phyloP scores from a whole-genome alignment of 345 rosid genomes.

The Clarkia xantiana region DNA sequence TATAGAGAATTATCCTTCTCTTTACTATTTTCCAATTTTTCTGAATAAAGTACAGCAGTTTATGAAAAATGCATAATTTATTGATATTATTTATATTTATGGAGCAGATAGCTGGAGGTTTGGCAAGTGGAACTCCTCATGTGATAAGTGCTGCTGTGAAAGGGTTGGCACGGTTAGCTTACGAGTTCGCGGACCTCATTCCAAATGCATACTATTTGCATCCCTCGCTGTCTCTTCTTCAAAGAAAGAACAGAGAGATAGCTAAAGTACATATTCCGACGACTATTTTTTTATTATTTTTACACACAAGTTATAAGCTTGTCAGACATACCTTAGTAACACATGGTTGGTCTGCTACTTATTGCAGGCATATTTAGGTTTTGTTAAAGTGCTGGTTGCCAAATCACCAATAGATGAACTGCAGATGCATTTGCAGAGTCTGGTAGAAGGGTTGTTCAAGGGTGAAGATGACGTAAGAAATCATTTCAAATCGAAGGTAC shows the following conservation, averaged over 20 bases:
- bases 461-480: constrained; percentile 76
- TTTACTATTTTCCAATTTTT: not conserved
- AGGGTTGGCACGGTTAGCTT: constrained; percentile 70
- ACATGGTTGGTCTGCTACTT: not conserved
- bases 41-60: not conserved
- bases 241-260: constrained; percentile 77
- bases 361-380: constrained; percentile 85
- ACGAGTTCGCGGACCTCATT: constrained; percentile 87
- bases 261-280: constrained; percentile 47
- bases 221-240: constrained; percentile 80
- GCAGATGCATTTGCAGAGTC: constrained; percentile 50
- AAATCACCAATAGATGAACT: constrained; percentile 76
- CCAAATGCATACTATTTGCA: constrained; percentile 63
- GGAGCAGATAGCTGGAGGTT: constrained; percentile 77
- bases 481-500: constrained; percentile 88
- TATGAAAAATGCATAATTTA: not conserved
- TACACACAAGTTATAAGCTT: not conserved
- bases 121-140: constrained; percentile 90
- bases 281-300: not conserved
- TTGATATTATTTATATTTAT: not conserved
- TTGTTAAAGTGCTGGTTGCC: constrained; percentile 77
- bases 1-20: not conserved
- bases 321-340: not conserved
- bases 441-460: constrained; percentile 76
- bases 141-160: constrained; percentile 84